Base-by-base conservation (phyloP, 306 rosid species). In the Ceratonia siliqua region DNA sequence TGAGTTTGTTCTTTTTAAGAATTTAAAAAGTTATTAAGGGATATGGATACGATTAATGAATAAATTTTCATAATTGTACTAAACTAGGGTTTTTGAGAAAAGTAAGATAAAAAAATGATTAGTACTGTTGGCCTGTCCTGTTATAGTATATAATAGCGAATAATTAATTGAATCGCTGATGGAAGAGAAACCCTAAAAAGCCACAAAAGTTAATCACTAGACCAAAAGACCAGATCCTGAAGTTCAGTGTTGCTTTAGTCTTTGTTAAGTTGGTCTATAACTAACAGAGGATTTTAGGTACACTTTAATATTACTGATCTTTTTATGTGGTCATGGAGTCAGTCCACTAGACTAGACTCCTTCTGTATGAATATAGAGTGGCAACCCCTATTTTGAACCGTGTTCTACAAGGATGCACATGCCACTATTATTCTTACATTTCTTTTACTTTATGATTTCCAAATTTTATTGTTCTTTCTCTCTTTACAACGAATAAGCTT, bases 341-440 rank as follows among this genome's bases (percentile, higher is more conserved):
- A 28, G 32, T 28, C 32, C 32, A 28, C 32, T 28, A 28, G 32
- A 28, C 32, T 28, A 28, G 32, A 28, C 32, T 4, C 32, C 32
- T 28, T 28, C 2, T 28, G 32, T 28, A 28, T 28, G 21, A 27
- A 13, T 30, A 1, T 9, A 10, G 42, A 30, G 11, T 4, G 4
- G 8, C n/a, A n/a, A n/a, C 13, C 25, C 25, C 67, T 61, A 18
- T 35, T 62, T 62, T 62, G 50, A 36, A 36, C 38, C 85, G 27
- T 79, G 87, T 28, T 76, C 70, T 50, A 53, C 73, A 84, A 81
- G 88, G 69, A 62, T 74, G 85, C 88, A 77, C 85, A 84, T 83
- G 90, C 80, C 85, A 20, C 50, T 20, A 20, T 7, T 62, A 38
- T 62, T 62, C 68, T 21, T 62, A 20, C 32, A 36, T 20, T 62